Evolutionary conservation across 2,329 filamentous ascomycete species (phyloP).

Genomic region (Fusarium luffae): DNA sequence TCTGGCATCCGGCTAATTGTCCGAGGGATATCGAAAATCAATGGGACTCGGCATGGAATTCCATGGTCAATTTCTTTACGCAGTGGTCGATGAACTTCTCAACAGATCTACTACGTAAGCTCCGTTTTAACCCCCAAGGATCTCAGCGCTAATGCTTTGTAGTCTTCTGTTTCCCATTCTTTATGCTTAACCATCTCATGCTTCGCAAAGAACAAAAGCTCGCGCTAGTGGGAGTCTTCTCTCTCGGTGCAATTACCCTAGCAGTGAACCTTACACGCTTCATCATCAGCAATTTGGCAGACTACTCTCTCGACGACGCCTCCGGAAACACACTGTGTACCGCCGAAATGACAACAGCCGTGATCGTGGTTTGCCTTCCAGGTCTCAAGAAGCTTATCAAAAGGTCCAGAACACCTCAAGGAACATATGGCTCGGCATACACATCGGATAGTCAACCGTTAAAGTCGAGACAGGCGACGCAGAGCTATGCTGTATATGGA

Average conservation of each 20-base stretch:
- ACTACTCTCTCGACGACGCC: slow-evolving; percentile 8
- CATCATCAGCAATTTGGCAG: not conserved
- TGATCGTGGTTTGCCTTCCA: slow-evolving; percentile 15
- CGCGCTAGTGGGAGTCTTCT: slow-evolving; percentile 8
- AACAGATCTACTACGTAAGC: slow-evolving; percentile 2
- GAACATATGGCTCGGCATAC: not conserved
- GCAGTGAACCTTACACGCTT: slow-evolving; percentile 3
- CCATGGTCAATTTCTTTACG: not conserved
- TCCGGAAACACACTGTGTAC: slow-evolving; percentile 7
- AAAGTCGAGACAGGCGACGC: not conserved
- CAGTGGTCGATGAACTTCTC: slow-evolving; percentile 26
- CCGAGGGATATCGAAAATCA: slow-evolving; percentile 18
- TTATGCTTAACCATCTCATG: slow-evolving; percentile 1
- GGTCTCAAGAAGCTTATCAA: slow-evolving; percentile 4
- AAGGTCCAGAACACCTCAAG: not conserved
- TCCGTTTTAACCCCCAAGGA: accelerated
- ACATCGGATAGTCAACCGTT: not conserved
- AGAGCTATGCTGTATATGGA: slow-evolving; percentile 16
- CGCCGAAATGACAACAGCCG: slow-evolving; percentile 13
- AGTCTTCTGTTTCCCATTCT: slow-evolving; percentile 25
- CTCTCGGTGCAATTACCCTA: slow-evolving; percentile 9
- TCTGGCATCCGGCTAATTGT: too few species aligned
- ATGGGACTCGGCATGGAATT: slow-evolving; percentile 12
- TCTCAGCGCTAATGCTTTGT: too few species aligned
- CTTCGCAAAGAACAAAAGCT: slow-evolving; percentile 11